Evolutionary conservation across 129 eudicot genomes (phyloP), one percentile per base, ranked within the genome.

Genomic region (Saposhnikovia divaricata): DNA sequence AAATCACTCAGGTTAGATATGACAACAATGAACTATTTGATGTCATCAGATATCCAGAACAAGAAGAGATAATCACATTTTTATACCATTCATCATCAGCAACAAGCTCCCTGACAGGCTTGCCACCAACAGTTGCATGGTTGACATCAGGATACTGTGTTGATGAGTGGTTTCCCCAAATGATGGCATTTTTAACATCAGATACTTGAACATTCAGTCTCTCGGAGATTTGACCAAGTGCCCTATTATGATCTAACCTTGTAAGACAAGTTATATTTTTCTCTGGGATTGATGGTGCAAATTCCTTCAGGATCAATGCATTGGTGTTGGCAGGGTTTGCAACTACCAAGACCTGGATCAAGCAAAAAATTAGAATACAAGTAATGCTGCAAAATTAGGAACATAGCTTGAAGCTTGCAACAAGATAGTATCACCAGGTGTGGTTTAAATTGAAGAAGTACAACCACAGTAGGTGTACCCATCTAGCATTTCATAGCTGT

Each of bases 291-390:
- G 99, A 92, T 81, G 99, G 96, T 16, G 99, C 96, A 76, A 86
- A 95, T 85, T 95, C 99, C 85, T 95, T 92, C 79, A 95, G 69
- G 69, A 95, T 95, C 83, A 95, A 83, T 28, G 97, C 99, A 79
- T 95, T 92, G 71, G 99, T 95, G 83, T 95, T 92, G 83, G 95
- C 95, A 61, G 99, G 96, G 85, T 95, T 87, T 46, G 99, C 96
- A 86, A 92, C 97, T 78, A 92, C 97, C 88, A 95, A 86, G 72
- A 95, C 99, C 96, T 95, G 86, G 71, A 65, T n/a, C 57, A 74
- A 76, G 5, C n/a, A 79, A 79, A 8, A 50, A 48, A 44, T 65
- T 42, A 66, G 19, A 50, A 53, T 51, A 55, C 31, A 59, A 15
- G 57, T 10, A 53, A 53, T 50, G 46, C 28, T 21, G 28, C 59